Evolutionary conservation across 2,329 filamentous ascomycete genomes (phyloP).

Genomic region (Pseudogymnoascus sp.): DNA sequence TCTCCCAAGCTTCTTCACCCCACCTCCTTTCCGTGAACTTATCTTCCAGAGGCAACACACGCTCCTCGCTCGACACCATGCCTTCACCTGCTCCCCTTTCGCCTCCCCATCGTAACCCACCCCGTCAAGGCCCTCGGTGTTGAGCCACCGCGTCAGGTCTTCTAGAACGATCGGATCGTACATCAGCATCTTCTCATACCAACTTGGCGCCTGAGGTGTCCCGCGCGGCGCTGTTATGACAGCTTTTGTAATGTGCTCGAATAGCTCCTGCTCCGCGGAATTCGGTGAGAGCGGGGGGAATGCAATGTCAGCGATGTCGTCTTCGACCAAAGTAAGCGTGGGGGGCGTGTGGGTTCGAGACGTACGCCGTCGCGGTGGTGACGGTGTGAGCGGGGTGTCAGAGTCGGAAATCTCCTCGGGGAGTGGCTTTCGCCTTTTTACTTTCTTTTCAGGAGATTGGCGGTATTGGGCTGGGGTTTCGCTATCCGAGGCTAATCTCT

Average conservation of each 20-base stretch:
- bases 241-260: conserved; percentile 46
- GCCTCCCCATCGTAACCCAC: conserved; percentile 60
- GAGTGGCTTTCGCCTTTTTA: conserved; percentile 17
- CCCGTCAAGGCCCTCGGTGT: conserved; percentile 55
- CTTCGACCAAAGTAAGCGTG: conserved; percentile 13
- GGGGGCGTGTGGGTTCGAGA: conserved; percentile 17
- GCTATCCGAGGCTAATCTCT: conserved; percentile 17
- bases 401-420: conserved; percentile 45
- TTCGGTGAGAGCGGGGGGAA: conserved; percentile 23
- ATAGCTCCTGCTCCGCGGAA: conserved; percentile 38
- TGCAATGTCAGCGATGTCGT: conserved; percentile 9
- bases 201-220: conserved; percentile 48
- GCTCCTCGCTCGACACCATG: conserved; percentile 83
- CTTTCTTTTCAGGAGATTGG: conserved; percentile 25
- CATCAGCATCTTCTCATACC: conserved; percentile 88
- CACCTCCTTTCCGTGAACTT: conserved; percentile 26
- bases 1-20: background rate
- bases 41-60: conserved; percentile 70
- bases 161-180: conserved; percentile 88
- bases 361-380: conserved; percentile 19
- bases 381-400: conserved; percentile 26
- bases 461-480: conserved; percentile 16
- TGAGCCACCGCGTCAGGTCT: conserved; percentile 76
- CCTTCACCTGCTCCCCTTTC: conserved; percentile 59
- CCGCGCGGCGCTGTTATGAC: conserved; percentile 43